A percentile compares a stretch with the other conserved stretches of the same genome.
Evolutionary conservation across 2,329 filamentous ascomycete genomes (phyloP).

Genomic region (Stachybotrys elegans): DNA sequence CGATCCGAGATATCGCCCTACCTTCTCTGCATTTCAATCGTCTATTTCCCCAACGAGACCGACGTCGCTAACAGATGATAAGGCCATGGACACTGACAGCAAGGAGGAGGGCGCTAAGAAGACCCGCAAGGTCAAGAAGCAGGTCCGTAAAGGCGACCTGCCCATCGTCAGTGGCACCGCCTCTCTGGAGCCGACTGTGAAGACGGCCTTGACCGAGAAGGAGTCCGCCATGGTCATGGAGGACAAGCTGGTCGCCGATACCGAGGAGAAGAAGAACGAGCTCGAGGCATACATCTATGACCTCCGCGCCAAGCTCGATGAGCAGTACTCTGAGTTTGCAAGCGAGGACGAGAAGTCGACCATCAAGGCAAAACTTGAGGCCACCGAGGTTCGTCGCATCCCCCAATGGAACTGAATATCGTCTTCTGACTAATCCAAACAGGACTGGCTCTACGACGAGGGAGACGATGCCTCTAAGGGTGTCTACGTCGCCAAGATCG

Average conservation of each 20-base stretch:
- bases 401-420: not conserved
- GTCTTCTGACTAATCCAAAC: not conserved
- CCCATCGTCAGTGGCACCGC: constrained; percentile 80
- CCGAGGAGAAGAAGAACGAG: constrained; percentile 99
- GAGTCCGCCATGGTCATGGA: constrained; percentile 93
- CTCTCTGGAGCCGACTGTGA: constrained; percentile 65
- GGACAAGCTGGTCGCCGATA: constrained; percentile 97
- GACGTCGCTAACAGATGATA: constrained; percentile 19
- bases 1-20: too few species aligned
- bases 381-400: constrained; percentile 69
- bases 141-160: constrained; percentile 94
- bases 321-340: constrained; percentile 82
- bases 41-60: constrained; percentile 7
- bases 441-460: constrained; percentile 99
- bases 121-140: constrained; percentile 98
- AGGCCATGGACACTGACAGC: constrained; percentile 84
- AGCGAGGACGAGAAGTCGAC: constrained; percentile 89
- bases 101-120: constrained; percentile 68
- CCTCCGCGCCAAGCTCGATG: constrained; percentile 89
- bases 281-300: constrained; percentile 98
- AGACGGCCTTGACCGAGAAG: constrained; percentile 68
- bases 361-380: constrained; percentile 76
- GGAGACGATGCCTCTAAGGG: constrained; percentile 93
- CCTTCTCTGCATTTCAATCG: too few species aligned
- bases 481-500: constrained; percentile 89